phyloP scores from a whole-genome alignment of 23 red algal genomes.

The Gracilariopsis chorda region DNA sequence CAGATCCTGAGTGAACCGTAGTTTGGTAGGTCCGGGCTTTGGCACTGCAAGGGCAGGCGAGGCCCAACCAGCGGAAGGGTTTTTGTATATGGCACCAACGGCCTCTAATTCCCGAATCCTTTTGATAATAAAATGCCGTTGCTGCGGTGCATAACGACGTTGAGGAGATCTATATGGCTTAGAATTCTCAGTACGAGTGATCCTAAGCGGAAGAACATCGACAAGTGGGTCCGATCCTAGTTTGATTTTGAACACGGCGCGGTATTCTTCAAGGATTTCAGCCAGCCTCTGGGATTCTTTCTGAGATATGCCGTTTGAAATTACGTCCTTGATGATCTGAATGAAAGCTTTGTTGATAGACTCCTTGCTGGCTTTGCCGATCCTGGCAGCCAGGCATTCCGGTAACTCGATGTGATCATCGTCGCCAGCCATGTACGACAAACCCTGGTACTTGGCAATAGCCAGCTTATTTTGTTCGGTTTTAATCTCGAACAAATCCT shows the following conservation, averaged over 20 bases:
- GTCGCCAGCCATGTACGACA: no score
- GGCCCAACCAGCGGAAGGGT: neutral
- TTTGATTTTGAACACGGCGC: neutral
- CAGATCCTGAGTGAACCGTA: conserved; percentile 13
- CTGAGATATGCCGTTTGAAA: no score
- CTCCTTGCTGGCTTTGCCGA: no score
- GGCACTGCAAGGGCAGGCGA: neutral
- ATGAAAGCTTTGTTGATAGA: no score
- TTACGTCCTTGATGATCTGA: no score
- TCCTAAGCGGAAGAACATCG: conserved; percentile 24
- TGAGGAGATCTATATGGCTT: neutral
- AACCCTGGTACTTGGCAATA: no score
- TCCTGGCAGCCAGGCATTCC: no score
- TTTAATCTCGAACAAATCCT: no score
- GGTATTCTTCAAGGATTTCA: no score
- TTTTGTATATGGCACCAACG: neutral
- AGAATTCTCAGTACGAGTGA: neutral
- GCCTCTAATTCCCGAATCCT: conserved; percentile 9
- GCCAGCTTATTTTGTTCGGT: no score
- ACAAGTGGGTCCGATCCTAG: conserved; percentile 23
- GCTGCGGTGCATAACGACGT: neutral
- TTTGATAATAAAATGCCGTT: neutral
- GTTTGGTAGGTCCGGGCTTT: neutral
- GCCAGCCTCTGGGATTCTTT: no score
- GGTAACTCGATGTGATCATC: no score